Base-by-base conservation (phyloP, 2,329 filamentous ascomycete species). In the Hypoxylon sp. region DNA sequence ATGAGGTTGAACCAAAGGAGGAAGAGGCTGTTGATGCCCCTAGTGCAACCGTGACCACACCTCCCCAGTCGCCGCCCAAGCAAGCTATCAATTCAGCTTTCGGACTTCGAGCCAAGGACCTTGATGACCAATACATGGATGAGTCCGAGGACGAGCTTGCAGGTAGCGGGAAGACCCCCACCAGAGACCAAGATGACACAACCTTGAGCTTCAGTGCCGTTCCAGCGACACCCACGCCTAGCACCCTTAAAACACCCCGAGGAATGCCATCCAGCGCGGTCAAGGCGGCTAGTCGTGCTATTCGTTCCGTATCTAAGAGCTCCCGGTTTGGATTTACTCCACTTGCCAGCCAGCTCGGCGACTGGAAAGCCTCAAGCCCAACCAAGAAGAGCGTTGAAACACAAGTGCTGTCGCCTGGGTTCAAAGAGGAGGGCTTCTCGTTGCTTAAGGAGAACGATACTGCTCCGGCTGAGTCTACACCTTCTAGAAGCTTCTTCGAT, bases 301-400 rank as follows among this genome's bases (percentile, higher is more conserved):
- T 72, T 69, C 71, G 68, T 73, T 79, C 78, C 63, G 80, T 69
- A 51, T 75, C 67, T 24, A 73, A 73, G 39, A 68, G 70, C 13
- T 67, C 76, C 31, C 80, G 80, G 17, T 75, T 87, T 56, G 88
- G 89, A 1, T 91, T 92, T 68, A 91, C 89, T 1, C 88, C 89
- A 24, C 80, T 93, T 39, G 88, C 88, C 3, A 82, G 86, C 39
- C 86, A 90, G 73, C 80, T 93, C 3, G 85, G 82, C 65, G 83
- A 85, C 24, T 93, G 91, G 91, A 85, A 85, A 69, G 83, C 90
- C 1, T 83, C 83, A 24, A 91, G 87, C 69, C 88, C 89, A 2
- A 74, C 77, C 5, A 85, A 86, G 69, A 73, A 68, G 73, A 75
- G 73, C 67, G 58, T 73, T 47, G 21, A 72, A 71, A 61, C 73